Evolutionary conservation across 768 basidiomycete genomes (phyloP).

Genomic region (Omphalotus guepiniiformis): DNA sequence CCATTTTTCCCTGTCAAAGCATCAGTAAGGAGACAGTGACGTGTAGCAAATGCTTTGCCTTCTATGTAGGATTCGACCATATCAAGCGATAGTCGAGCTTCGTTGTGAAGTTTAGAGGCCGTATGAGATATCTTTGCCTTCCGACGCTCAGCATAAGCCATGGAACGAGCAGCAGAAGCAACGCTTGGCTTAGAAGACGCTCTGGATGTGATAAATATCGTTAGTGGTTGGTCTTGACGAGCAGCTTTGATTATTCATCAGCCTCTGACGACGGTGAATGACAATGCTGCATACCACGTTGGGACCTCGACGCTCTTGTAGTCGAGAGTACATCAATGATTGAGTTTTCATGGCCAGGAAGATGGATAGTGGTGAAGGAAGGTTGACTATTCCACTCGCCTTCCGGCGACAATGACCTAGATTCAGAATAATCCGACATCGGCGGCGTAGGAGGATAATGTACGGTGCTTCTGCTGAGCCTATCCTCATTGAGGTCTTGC

Average conservation of each 20-base stretch:
- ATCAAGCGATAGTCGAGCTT: constrained; percentile 38
- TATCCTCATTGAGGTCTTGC: constrained; percentile 22
- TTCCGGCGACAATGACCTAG: constrained; percentile 57
- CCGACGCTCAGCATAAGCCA: constrained; percentile 32
- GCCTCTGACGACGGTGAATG: too few relatives aligned
- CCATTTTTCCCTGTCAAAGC: constrained; percentile 40
- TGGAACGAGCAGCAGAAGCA: constrained; percentile 45
- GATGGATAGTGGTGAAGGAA: constrained; percentile 20
- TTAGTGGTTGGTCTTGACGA: constrained; percentile 27
- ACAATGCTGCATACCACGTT: too few relatives aligned
- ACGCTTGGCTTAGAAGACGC: constrained; percentile 63
- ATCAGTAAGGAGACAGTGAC: constrained; percentile 6
- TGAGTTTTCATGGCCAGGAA: constrained; percentile 10
- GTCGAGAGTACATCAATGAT: constrained; percentile 15
- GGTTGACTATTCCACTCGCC: constrained; percentile 12
- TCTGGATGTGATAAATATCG: constrained; percentile 54
- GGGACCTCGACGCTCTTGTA: too few relatives aligned
- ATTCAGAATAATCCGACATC: constrained; percentile 64
- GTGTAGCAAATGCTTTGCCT: constrained; percentile 36
- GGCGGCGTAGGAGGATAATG: constrained; percentile 80
- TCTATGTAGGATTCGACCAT: constrained; percentile 50
- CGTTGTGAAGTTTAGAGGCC: constrained; percentile 13
- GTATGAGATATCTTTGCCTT: constrained; percentile 17
- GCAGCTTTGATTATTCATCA: too few relatives aligned
- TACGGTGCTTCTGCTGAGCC: constrained; percentile 27